Conservation (phyloP, 1,284 basidiomycete genomes). For the Sanghuangporus sanghuang region DNA sequence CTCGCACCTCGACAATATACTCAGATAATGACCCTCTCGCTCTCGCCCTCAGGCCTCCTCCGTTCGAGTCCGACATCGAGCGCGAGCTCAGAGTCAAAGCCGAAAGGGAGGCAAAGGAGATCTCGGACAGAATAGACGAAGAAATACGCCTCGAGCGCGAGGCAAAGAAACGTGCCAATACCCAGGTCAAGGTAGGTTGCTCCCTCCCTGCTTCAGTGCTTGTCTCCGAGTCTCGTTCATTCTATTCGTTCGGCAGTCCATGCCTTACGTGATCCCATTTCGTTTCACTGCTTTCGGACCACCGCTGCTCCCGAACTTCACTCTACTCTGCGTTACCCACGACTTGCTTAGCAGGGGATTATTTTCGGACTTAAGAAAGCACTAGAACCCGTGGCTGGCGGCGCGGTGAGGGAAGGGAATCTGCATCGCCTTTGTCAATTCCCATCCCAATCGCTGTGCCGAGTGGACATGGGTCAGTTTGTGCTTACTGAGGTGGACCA, state of each 20-base stretch:
- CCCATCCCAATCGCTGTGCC: neutral
- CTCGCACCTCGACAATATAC: constrained; percentile 38
- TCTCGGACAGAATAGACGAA: constrained; percentile 78
- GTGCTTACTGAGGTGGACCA: neutral
- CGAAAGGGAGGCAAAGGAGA: constrained; percentile 67
- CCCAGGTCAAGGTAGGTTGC: constrained; percentile 64
- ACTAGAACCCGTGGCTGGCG: neutral
- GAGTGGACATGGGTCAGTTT: neutral
- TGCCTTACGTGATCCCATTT: neutral
- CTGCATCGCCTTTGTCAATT: neutral
- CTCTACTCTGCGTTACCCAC: neutral
- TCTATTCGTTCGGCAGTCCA: neutral
- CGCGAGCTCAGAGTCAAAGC: constrained; percentile 49
- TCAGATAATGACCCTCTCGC: constrained; percentile 71
- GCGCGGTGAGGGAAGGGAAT: too few relatives aligned
- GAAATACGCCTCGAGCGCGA: constrained; percentile 65
- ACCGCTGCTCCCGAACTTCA: neutral
- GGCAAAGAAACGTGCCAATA: constrained; percentile 52
- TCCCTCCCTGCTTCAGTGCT: neutral
- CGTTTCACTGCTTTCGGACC: neutral
- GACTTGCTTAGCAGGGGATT: neutral
- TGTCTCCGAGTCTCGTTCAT: neutral
- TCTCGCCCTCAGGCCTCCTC: constrained; percentile 58
- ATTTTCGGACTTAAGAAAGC: neutral
- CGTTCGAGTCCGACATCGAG: constrained; percentile 60